Evolutionary conservation across 306 rosid species (phyloP).

Genomic region (Quercus suber): DNA sequence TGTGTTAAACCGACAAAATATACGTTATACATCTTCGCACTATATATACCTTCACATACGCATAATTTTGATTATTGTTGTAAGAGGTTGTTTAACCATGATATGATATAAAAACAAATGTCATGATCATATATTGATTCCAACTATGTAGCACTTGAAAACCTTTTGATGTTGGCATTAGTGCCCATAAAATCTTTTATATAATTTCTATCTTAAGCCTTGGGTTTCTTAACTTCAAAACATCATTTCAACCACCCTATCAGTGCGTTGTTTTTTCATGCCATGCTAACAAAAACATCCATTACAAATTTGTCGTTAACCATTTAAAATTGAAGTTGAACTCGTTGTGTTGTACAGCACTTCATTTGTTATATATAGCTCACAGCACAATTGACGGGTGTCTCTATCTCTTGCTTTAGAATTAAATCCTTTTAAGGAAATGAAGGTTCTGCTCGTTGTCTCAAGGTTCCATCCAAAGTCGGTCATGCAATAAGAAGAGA

Average conservation of each 20-base stretch:
- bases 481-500: not conserved
- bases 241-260: conserved; percentile 33
- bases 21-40: too few species aligned
- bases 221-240: conserved; percentile 42
- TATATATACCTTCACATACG: not conserved
- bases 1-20: too few species aligned
- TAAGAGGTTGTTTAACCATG: too few species aligned
- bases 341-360: not conserved
- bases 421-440: not conserved
- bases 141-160: not conserved
- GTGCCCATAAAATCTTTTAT: not conserved
- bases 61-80: not conserved
- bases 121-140: not conserved
- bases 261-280: not conserved
- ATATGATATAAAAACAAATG: too few species aligned
- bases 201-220: conserved; percentile 16
- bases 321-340: not conserved
- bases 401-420: not conserved
- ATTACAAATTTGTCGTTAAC: not conserved
- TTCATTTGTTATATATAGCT: not conserved
- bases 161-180: not conserved
- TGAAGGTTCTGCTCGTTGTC: not conserved
- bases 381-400: not conserved
- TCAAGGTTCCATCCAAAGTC: not conserved
- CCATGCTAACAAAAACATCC: not conserved